Evolutionary conservation across 2,329 filamentous ascomycete species (phyloP).

Genomic region (Xylariales sp.): DNA sequence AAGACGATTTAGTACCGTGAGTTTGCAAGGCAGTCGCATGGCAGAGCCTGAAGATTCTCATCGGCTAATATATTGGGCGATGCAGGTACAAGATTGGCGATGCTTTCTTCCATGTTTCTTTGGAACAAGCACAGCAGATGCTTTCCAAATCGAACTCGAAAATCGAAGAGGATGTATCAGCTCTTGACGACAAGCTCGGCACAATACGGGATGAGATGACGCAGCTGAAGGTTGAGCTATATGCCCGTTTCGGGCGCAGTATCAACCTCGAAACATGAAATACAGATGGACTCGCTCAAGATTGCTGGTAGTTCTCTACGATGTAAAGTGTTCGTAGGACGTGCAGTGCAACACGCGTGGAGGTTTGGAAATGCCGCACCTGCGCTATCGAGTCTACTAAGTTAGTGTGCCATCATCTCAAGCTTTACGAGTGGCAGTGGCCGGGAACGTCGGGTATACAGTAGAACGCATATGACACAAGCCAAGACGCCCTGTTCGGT

Average conservation of each 20-base stretch:
- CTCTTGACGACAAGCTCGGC: slow-evolving; percentile 71
- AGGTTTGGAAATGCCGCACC: no score
- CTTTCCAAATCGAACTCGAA: slow-evolving; percentile 65
- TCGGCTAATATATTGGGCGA: slow-evolving; percentile 8
- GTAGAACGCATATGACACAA: no score
- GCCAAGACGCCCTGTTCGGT: no score
- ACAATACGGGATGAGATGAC: slow-evolving; percentile 81
- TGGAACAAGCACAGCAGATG: slow-evolving; percentile 82
- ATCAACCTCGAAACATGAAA: slow-evolving; percentile 89
- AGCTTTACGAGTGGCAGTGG: no score
- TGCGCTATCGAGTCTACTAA: no score
- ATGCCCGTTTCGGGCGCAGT: slow-evolving; percentile 90
- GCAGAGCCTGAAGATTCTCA: no score
- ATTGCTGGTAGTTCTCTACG: not conserved
- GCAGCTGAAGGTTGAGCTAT: slow-evolving; percentile 83
- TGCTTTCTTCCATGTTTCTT: slow-evolving; percentile 82
- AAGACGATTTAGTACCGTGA: slow-evolving; percentile 89
- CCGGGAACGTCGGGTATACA: no score
- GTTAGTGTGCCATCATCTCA: no score
- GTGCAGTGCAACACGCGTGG: no score
- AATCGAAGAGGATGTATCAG: slow-evolving; percentile 71
- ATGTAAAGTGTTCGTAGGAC: no score
- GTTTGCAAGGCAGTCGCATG: slow-evolving; percentile 25
- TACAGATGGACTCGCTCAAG: not conserved
- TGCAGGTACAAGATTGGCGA: slow-evolving; percentile 92